A percentile compares a stretch with the other conserved stretches of the same genome.
Evolutionary conservation across 2,329 filamentous ascomycete genomes (phyloP).

Genomic region (Sarocladiaceae sp.): DNA sequence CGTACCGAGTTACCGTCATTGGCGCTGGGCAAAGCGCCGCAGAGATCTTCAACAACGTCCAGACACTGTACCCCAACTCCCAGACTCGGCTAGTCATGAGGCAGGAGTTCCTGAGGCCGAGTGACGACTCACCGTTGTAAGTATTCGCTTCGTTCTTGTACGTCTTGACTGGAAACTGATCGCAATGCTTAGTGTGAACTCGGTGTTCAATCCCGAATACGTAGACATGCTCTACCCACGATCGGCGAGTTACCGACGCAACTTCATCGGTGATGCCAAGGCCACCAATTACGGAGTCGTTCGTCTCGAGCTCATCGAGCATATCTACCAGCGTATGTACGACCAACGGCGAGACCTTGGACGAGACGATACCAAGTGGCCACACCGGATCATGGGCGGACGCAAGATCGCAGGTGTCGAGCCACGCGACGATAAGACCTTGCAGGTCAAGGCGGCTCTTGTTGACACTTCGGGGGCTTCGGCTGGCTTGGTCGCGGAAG

Average conservation of each 20-base stretch:
- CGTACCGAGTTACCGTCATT: conserved; percentile 74
- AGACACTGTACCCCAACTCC: conserved; percentile 74
- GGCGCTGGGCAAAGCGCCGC: conserved; percentile 89
- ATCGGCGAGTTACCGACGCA: conserved; percentile 53
- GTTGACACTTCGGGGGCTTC: conserved; percentile 37
- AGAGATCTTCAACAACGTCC: conserved; percentile 89
- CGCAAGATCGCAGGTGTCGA: conserved; percentile 61
- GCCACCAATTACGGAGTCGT: conserved; percentile 95
- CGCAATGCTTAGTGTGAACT: conserved; percentile 74
- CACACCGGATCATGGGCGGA: conserved; percentile 69
- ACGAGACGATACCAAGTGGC: conserved; percentile 67
- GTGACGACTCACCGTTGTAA: conserved; percentile 93
- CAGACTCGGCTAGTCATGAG: conserved; percentile 74
- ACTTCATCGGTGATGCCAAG: conserved; percentile 60
- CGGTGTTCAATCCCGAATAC: conserved; percentile 87
- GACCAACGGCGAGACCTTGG: conserved; percentile 69
- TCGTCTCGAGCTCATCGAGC: conserved; percentile 81
- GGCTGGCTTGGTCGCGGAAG: conserved; percentile 25
- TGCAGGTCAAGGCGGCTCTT: conserved; percentile 44
- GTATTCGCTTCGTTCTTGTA: conserved; percentile 33
- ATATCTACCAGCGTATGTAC: conserved; percentile 83
- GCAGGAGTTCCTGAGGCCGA: conserved; percentile 76
- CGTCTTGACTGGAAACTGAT: conserved; percentile 23
- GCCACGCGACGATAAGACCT: conserved; percentile 36
- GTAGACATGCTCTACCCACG: conserved; percentile 71